A percentile compares a stretch with the other conserved stretches of the same genome.
phyloP scores from a whole-genome alignment of 202 grass and related monocot species.

The Schoenoplectus triqueter region DNA sequence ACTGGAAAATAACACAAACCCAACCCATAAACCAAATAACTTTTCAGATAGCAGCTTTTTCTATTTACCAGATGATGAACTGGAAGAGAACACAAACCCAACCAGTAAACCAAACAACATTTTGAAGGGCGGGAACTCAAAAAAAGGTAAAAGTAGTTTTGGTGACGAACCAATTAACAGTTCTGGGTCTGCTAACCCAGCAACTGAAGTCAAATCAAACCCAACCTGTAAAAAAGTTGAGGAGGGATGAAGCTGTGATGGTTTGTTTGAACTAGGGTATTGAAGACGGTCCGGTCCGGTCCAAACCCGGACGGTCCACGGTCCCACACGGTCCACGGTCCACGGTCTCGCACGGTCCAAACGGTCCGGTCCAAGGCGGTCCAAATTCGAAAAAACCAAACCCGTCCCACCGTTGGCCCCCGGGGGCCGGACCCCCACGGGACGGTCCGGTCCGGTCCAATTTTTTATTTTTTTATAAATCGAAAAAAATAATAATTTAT shows the following conservation, averaged over 20 bases:
- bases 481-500: too few relatives aligned
- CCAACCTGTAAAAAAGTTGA: constrained; percentile 40
- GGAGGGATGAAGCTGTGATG: constrained; percentile 39
- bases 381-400: too few relatives aligned
- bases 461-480: too few relatives aligned
- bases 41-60: constrained; percentile 48
- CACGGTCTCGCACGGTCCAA: too few relatives aligned
- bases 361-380: too few relatives aligned
- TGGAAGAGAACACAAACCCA: constrained; percentile 41
- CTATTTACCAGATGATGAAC: constrained; percentile 69
- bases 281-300: too few relatives aligned
- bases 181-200: constrained; percentile 3
- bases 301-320: too few relatives aligned
- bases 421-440: too few relatives aligned
- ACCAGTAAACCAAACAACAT: constrained; percentile 16
- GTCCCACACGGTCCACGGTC: too few relatives aligned
- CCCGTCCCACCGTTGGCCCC: too few relatives aligned
- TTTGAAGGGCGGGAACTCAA: constrained; percentile 6
- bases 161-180: background rate
- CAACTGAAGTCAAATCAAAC: constrained; percentile 31
- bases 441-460: too few relatives aligned
- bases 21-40: constrained; percentile 10
- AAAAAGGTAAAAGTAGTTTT: background rate
- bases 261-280: too few relatives aligned
- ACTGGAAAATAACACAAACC: constrained; percentile 40